Conservation (phyloP, 2,329 filamentous ascomycete genomes). For the Pseudocercospora ulei region DNA sequence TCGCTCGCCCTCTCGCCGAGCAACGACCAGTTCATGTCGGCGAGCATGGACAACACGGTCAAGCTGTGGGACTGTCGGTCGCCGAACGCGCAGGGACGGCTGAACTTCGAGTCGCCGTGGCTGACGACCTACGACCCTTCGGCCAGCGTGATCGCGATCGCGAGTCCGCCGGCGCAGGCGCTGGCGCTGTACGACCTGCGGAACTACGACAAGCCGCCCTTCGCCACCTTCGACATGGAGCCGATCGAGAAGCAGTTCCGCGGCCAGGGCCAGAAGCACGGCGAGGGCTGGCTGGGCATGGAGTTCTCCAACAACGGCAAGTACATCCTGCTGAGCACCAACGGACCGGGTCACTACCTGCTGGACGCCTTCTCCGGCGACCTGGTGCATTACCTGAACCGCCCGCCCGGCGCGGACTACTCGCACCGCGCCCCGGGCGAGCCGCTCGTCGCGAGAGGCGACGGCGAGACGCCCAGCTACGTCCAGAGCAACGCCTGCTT, state of each 20-base stretch:
- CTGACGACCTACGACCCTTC: conserved; percentile 87
- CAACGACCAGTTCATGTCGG: conserved; percentile 83
- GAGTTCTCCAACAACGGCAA: conserved; percentile 97
- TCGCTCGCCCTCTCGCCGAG: conserved; percentile 74
- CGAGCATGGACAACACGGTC: conserved; percentile 80
- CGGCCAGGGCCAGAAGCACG: conserved; percentile 43
- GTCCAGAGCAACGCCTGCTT: conserved; percentile 72
- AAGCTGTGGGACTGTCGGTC: conserved; percentile 81
- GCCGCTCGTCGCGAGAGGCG: conserved; percentile 21
- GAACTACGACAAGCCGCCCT: conserved; percentile 86
- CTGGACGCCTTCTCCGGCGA: conserved; percentile 85
- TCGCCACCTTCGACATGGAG: conserved; percentile 72
- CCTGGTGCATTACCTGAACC: conserved; percentile 40
- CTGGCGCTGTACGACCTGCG: conserved; percentile 86
- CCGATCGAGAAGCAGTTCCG: conserved; percentile 50
- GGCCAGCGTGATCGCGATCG: conserved; percentile 82
- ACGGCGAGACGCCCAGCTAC: conserved; percentile 42
- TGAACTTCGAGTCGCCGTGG: conserved; percentile 71
- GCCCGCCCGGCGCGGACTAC: conserved; percentile 25
- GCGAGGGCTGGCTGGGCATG: conserved; percentile 69
- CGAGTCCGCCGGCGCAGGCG: conserved; percentile 65
- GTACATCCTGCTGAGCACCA: conserved; percentile 71
- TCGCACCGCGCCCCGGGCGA: conserved; percentile 35
- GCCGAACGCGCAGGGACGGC: conserved; percentile 65
- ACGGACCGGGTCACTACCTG: conserved; percentile 74